Conservation (phyloP, 257 asterid genomes). For the Paraleonurus japonicus region DNA sequence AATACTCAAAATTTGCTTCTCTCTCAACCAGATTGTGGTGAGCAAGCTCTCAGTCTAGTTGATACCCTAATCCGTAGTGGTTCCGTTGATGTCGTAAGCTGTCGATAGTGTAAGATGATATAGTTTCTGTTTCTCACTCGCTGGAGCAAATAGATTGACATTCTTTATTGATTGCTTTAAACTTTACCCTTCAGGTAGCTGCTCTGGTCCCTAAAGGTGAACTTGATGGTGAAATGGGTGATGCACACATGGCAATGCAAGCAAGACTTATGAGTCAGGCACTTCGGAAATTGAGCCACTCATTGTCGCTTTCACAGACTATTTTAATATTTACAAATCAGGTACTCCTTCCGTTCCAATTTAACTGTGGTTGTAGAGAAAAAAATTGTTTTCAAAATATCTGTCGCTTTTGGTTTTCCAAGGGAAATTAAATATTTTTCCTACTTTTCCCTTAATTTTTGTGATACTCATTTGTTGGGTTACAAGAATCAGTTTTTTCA, state of each 20-base stretch:
- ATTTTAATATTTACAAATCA: constrained; percentile 87
- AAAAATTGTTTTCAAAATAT: background rate
- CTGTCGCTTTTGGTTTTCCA: background rate
- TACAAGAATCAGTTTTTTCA: background rate
- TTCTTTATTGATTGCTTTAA: constrained; percentile 7
- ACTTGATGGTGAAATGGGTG: constrained; percentile 99
- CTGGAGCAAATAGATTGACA: constrained; percentile 19
- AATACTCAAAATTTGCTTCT: constrained; percentile 76
- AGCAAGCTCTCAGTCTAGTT: constrained; percentile 96
- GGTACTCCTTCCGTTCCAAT: constrained; percentile 33
- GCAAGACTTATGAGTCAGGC: constrained; percentile 99
- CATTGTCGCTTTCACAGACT: constrained; percentile 88
- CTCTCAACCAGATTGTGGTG: constrained; percentile 98
- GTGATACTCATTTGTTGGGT: background rate
- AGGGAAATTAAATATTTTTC: too few relatives aligned
- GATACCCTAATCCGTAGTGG: constrained; percentile 98
- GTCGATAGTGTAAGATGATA: constrained; percentile 80
- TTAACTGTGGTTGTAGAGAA: background rate
- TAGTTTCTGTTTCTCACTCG: constrained; percentile 20
- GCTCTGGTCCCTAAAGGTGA: constrained; percentile 96
- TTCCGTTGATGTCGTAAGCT: constrained; percentile 94
- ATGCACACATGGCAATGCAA: constrained; percentile 99
- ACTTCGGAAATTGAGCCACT: constrained; percentile 93
- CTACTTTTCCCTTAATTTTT: too few relatives aligned
- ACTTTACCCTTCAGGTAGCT: constrained; percentile 70